Percentiles rank a stretch among this genome's conserved stretches.
Evolutionary conservation across 2,329 filamentous ascomycete genomes (phyloP).

Genomic region (Camillea tinctor): DNA sequence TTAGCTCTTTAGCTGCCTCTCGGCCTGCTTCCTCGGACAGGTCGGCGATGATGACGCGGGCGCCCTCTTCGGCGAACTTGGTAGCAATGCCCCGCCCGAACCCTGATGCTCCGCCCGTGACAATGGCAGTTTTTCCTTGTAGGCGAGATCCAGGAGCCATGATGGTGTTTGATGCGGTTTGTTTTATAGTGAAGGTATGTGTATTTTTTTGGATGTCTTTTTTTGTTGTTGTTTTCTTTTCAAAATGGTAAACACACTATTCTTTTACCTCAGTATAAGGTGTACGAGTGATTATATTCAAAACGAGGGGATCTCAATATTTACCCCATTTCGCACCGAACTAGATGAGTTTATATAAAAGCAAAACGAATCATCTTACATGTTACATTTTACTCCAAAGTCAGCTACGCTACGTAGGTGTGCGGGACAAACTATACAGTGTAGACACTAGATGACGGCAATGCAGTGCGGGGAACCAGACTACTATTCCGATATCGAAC

Average conservation of each 20-base stretch:
- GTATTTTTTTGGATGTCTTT: too few relatives aligned
- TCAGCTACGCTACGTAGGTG: background rate
- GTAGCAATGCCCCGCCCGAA: slow-evolving; percentile 63
- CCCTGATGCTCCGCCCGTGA: slow-evolving; percentile 58
- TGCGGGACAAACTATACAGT: background rate
- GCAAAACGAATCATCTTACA: background rate
- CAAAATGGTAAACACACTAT: too few relatives aligned
- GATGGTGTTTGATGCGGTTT: background rate
- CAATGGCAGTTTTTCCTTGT: slow-evolving; percentile 42
- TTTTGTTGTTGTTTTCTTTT: too few relatives aligned
- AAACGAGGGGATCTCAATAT: background rate
- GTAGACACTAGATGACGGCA: background rate
- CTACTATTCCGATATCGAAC: too few relatives aligned
- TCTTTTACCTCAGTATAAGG: too few relatives aligned
- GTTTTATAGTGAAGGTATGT: background rate
- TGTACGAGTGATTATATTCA: too few relatives aligned
- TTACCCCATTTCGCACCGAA: background rate
- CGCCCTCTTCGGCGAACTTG: slow-evolving; percentile 59
- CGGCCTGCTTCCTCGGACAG: slow-evolving; percentile 53
- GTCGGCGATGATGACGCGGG: slow-evolving; percentile 61
- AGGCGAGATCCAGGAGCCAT: slow-evolving; percentile 32
- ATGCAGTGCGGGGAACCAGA: background rate
- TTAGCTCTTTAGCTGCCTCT: slow-evolving; percentile 44
- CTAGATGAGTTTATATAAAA: background rate
- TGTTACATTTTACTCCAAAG: too few relatives aligned